Evolutionary conservation across 805 yeast species (phyloP).

Genomic region (Candida loeiensis): DNA sequence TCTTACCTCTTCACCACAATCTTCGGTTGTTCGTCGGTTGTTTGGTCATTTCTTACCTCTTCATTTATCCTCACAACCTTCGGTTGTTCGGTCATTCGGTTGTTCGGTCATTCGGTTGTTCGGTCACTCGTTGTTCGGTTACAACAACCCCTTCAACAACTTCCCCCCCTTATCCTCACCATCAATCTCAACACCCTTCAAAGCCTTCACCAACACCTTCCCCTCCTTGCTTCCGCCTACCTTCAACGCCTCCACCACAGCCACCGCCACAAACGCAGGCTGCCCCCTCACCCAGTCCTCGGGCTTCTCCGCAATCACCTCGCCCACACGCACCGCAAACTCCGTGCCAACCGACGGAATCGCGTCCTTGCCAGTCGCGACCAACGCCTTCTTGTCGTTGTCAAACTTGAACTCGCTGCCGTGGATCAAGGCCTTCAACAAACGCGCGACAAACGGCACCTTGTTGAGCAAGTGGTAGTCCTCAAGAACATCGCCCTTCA

Average conservation of each 20-base stretch:
- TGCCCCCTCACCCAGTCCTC: constrained; percentile 61
- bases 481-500: constrained; percentile 63
- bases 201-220: constrained; percentile 47
- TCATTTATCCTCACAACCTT: neutral
- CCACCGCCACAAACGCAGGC: constrained; percentile 79
- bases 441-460: constrained; percentile 67
- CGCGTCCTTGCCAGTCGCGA: constrained; percentile 34
- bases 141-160: constrained; percentile 10
- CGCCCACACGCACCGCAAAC: constrained; percentile 54
- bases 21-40: too few relatives aligned
- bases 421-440: constrained; percentile 72
- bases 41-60: too few relatives aligned
- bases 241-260: constrained; percentile 66
- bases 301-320: constrained; percentile 55
- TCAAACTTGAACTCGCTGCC: constrained; percentile 80
- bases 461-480: constrained; percentile 66
- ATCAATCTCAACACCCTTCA: constrained; percentile 50
- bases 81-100: neutral
- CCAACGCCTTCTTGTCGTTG: constrained; percentile 42
- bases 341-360: constrained; percentile 51
- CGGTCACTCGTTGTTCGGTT: too few relatives aligned
- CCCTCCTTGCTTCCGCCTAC: constrained; percentile 38
- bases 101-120: too few relatives aligned
- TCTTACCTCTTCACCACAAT: too few relatives aligned
- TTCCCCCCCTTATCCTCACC: constrained; percentile 65